Percentiles rank a stretch among this genome's conserved stretches.
Evolutionary conservation across 169 alveolate genomes (phyloP).

Genomic region (Pseudocohnilembus persalinus): DNA sequence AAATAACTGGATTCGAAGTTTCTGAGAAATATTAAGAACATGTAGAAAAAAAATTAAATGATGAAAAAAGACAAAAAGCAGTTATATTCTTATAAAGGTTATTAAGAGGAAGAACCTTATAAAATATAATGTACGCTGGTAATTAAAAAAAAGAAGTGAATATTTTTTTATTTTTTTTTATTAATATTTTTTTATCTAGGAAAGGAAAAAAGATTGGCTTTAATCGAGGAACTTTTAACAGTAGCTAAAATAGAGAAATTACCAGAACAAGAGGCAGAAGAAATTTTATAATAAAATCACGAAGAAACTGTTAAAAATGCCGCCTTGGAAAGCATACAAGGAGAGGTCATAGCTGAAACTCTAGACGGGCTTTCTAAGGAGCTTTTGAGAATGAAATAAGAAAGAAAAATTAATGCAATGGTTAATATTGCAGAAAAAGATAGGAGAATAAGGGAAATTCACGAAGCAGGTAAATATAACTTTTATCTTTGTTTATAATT

Average conservation of each 20-base stretch:
- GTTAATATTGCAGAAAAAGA: conserved; percentile 92
- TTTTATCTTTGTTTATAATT: too few species aligned
- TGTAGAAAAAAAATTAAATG: conserved; percentile 38
- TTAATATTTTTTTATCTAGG: not conserved
- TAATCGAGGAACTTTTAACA: conserved; percentile 87
- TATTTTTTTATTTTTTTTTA: not conserved
- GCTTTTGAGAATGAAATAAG: conserved; percentile 85
- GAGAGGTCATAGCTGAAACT: conserved; percentile 86
- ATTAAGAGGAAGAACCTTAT: conserved; percentile 90
- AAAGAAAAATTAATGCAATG: conserved; percentile 88
- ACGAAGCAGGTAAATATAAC: conserved; percentile 85
- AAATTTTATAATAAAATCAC: conserved; percentile 56
- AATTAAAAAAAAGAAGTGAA: conserved; percentile 54
- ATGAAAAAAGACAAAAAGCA: conserved; percentile 72
- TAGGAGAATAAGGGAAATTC: conserved; percentile 92
- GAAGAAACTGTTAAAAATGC: conserved; percentile 85
- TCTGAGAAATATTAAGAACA: conserved; percentile 26
- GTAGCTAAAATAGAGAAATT: conserved; percentile 78
- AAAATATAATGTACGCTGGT: conserved; percentile 91
- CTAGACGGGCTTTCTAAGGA: conserved; percentile 91
- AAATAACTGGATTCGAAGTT: conserved; percentile 27
- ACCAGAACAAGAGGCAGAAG: conserved; percentile 46
- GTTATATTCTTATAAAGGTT: conserved; percentile 87
- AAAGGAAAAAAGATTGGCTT: conserved; percentile 35
- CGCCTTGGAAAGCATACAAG: conserved; percentile 84